Evolutionary conservation across 2,329 filamentous ascomycete genomes (phyloP).

Genomic region (Blastomyces emzantsi): DNA sequence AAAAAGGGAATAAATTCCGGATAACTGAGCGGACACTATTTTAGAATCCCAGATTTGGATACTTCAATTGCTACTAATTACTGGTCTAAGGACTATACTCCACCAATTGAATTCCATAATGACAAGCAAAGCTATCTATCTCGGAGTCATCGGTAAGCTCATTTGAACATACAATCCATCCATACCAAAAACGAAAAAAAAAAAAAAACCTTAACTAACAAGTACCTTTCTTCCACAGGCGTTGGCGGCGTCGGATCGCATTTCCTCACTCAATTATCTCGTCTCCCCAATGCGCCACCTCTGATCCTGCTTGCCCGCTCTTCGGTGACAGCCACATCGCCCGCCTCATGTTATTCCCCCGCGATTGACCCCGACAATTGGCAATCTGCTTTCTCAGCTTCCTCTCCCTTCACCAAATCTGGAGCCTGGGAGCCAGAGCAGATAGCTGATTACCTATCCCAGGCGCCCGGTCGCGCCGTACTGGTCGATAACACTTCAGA

Average conservation of each 20-base stretch:
- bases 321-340: conserved; percentile 68
- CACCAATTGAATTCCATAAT: conserved; percentile 18
- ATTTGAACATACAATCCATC: background rate
- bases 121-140: conserved; percentile 32
- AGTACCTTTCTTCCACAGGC: conserved; percentile 45
- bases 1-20: background rate
- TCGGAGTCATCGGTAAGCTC: conserved; percentile 35
- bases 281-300: conserved; percentile 59
- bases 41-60: background rate
- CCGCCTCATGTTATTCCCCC: conserved; percentile 58
- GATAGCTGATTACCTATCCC: conserved; percentile 66
- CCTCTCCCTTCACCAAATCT: conserved; percentile 49
- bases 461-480: conserved; percentile 67
- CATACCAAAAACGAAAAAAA: background rate
- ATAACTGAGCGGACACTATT: conserved; percentile 7
- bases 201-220: background rate
- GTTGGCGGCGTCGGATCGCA: conserved; percentile 87
- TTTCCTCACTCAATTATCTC: conserved; percentile 75
- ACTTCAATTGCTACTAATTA: background rate
- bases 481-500: conserved; percentile 95
- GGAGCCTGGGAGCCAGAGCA: conserved; percentile 53
- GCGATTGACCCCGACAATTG: conserved; percentile 50
- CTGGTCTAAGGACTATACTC: background rate
- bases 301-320: conserved; percentile 82
- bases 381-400: conserved; percentile 53